A percentile compares a stretch with the other conserved stretches of the same genome.
Evolutionary conservation across 345 rosid species (phyloP).

Genomic region (Physaria fendleri): DNA sequence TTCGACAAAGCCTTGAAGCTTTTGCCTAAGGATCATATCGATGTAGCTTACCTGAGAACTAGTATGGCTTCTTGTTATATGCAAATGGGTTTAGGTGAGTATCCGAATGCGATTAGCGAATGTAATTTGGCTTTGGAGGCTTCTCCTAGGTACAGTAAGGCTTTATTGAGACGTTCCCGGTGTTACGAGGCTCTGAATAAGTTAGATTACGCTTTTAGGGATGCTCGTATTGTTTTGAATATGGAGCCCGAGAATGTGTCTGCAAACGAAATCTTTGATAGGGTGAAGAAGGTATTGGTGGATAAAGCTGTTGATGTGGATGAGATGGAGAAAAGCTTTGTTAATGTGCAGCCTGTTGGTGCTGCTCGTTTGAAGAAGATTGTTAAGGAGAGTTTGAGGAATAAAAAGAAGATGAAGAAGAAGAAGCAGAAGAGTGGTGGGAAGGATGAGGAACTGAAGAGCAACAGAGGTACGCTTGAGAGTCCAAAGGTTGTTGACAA

Average conservation of each 20-base stretch:
- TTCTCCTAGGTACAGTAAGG: slow-evolving; percentile 84
- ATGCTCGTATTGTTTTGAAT: slow-evolving; percentile 61
- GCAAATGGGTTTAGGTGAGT: slow-evolving; percentile 96
- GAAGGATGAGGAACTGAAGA: slow-evolving; percentile 27
- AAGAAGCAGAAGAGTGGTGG: slow-evolving; percentile 32
- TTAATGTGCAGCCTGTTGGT: slow-evolving; percentile 31
- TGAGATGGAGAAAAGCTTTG: slow-evolving; percentile 56
- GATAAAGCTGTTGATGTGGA: slow-evolving; percentile 64
- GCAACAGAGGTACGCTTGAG: slow-evolving; percentile 26
- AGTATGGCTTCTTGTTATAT: slow-evolving; percentile 93
- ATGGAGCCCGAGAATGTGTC: slow-evolving; percentile 75
- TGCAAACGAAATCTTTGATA: slow-evolving; percentile 68
- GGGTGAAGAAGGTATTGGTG: slow-evolving; percentile 53
- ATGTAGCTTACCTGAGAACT: slow-evolving; percentile 69
- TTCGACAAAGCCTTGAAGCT: slow-evolving; percentile 90
- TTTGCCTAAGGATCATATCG: slow-evolving; percentile 71
- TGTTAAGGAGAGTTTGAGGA: slow-evolving; percentile 64
- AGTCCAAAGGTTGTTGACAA: slow-evolving; percentile 16
- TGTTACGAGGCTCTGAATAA: slow-evolving; percentile 85
- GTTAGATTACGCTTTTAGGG: slow-evolving; percentile 83
- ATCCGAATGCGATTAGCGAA: slow-evolving; percentile 82
- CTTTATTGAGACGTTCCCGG: slow-evolving; percentile 70
- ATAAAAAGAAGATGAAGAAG: slow-evolving; percentile 47
- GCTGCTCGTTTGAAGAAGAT: slow-evolving; percentile 39
- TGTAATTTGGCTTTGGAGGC: slow-evolving; percentile 85